Base-by-base conservation (phyloP, 2,329 filamentous ascomycete species). In the Aciculosporium take region DNA sequence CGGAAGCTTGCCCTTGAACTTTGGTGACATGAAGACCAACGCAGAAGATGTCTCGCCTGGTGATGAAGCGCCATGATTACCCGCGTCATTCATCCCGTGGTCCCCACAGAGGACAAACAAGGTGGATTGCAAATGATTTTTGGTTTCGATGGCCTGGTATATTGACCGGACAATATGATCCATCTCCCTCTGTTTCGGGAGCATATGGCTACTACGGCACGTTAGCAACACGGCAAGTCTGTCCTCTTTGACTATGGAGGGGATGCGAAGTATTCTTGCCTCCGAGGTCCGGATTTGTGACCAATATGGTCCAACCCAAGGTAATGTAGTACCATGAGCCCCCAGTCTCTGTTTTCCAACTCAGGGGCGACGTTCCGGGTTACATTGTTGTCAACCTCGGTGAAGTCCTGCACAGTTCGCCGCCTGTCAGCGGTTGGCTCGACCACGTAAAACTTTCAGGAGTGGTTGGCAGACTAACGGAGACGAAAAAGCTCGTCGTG, bases 51-150 rank as follows among this genome's bases (percentile, higher is more conserved):
- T 96, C 65, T 98, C 91, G 33, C 91, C 89, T 1, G 86, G 76
- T 0, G 88, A 88, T 8, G 89, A 95, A 30, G 89, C 91, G 24
- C 91, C 91, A 57, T 98, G 91, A 51, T 96, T 96, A 2, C 91
- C 91, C 17, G 85, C 91, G 52, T 96, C 89, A 51, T 96, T 98
- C 91, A 98, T 98, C n/a, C 91, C 91, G 56, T 98, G 91, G 53
- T 98, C 93, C 42, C 91, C 91, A 43, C 81, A 86, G 6, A 98
- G 64, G 3, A 98, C 79, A 35, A 98, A 72, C 2, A 98, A 65
- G 0, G 89, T 87, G 4, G 83, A 82, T 25, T 74, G 56, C 1
- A 95, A 74, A 58, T 94, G 81, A 1, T 71, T 56, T 42, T 83
- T 64, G 4, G 69, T 70, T 53, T 82, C 72, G 48, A 98, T 82